A percentile compares a stretch with the other conserved stretches of the same genome.
Evolutionary conservation across 306 rosid species (phyloP).

Genomic region (Cercis canadensis): DNA sequence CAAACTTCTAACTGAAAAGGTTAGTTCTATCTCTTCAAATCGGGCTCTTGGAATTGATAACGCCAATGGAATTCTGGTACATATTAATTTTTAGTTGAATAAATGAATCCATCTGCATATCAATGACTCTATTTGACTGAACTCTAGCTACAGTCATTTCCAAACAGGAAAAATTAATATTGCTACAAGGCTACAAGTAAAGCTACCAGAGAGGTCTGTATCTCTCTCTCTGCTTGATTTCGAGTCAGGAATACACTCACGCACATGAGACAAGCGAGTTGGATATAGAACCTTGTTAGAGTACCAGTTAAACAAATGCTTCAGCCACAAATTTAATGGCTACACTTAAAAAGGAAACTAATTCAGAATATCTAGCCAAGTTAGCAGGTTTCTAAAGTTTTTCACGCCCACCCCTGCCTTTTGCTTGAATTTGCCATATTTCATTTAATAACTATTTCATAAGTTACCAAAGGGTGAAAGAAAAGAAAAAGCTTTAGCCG

Average conservation of each 20-base stretch:
- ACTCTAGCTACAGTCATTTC: no score
- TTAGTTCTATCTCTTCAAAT: background rate
- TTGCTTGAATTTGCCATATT: background rate
- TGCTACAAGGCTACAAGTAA: no score
- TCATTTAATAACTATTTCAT: background rate
- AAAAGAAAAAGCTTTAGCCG: conserved; percentile 25
- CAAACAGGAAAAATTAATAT: no score
- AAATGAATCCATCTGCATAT: no score
- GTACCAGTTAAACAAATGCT: no score
- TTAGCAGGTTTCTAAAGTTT: background rate
- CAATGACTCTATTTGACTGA: no score
- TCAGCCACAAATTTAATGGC: background rate
- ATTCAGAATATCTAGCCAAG: background rate
- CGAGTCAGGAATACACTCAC: no score
- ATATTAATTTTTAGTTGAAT: background rate
- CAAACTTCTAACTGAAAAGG: background rate
- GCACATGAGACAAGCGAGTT: no score
- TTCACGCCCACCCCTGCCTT: no score
- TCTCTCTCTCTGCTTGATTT: no score
- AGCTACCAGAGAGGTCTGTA: no score
- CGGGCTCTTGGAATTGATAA: background rate
- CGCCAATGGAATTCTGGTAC: background rate
- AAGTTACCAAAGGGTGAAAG: conserved; percentile 3
- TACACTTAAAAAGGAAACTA: background rate
- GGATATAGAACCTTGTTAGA: no score